A percentile compares a stretch with the other conserved stretches of the same genome.
These are phyloP conservation scores for Phyllosticta capitalensis DNA, from an alignment of 2,329 filamentous ascomycete species.

Conservation along the genomic window DNA sequence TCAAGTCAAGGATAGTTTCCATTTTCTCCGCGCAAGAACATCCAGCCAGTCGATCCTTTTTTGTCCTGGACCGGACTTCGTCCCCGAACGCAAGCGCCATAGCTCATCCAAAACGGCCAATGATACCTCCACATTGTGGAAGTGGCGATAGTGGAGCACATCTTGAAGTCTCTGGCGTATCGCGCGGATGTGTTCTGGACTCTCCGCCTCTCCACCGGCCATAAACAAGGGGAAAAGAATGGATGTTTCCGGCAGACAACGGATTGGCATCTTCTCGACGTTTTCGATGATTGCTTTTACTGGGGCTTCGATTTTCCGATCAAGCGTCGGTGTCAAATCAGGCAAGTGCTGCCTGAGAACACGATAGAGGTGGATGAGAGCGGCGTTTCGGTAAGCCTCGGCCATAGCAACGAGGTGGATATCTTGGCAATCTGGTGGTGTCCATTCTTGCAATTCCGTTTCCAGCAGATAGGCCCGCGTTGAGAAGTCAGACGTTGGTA, in stretches of 20 bases:
- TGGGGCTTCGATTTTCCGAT: constrained; percentile 7
- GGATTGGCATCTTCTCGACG: constrained; percentile 9
- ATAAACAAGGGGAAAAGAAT: constrained; percentile 9
- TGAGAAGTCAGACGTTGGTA: constrained; percentile 6
- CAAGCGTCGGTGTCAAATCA: constrained; percentile 3
- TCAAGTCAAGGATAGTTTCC: constrained; percentile 9
- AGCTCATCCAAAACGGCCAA: constrained; percentile 10
- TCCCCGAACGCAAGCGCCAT: constrained; percentile 7
- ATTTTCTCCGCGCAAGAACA: constrained; percentile 7
- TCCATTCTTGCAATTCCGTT: constrained; percentile 7
- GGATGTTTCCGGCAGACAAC: constrained; percentile 8
- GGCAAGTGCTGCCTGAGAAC: constrained; percentile 6
- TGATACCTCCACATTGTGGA: constrained; percentile 10
- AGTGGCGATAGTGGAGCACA: constrained; percentile 8
- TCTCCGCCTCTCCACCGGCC: constrained; percentile 7
- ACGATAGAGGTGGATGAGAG: constrained; percentile 10
- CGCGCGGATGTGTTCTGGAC: constrained; percentile 3
- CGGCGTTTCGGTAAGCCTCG: constrained; percentile 7
- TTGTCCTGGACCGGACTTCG: not conserved
- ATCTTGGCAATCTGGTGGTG: constrained; percentile 5
- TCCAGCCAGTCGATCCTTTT: constrained; percentile 7
- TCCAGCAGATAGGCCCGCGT: constrained; percentile 4
- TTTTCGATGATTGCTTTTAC: constrained; percentile 7
- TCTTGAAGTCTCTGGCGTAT: constrained; percentile 9
- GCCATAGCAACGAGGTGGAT: constrained; percentile 7